A percentile compares a stretch with the other conserved stretches of the same genome.
Evolutionary conservation across 306 rosid species (phyloP).

Genomic region (Psophocarpus tetragonolobus): DNA sequence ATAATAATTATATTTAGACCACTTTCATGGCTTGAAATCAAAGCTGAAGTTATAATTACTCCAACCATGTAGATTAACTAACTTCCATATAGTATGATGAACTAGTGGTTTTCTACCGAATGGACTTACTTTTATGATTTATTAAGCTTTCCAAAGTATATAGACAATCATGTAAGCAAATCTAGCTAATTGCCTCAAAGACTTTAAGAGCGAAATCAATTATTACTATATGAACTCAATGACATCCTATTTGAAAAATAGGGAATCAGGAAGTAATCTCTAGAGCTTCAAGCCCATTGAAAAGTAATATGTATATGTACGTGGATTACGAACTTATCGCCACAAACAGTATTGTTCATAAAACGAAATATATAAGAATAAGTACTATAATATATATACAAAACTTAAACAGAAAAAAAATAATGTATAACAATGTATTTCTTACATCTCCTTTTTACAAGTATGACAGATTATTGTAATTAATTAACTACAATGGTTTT

Average conservation of each 20-base stretch:
- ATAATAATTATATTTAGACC: conserved; percentile 32
- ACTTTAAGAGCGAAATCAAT: neutral
- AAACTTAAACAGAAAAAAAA: neutral
- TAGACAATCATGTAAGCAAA: conserved; percentile 14
- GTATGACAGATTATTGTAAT: conserved; percentile 16
- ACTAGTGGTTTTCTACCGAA: conserved; percentile 36
- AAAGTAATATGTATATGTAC: neutral
- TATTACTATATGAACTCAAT: neutral
- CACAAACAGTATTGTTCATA: conserved; percentile 16
- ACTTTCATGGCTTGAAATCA: conserved; percentile 26
- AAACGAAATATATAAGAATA: neutral
- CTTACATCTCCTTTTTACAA: conserved; percentile 20
- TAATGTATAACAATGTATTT: conserved; percentile 17
- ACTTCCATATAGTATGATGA: conserved; percentile 36
- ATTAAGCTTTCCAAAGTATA: conserved; percentile 20
- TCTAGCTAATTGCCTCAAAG: conserved; percentile 4
- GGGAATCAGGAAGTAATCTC: neutral
- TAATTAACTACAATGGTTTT: neutral
- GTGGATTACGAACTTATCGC: conserved; percentile 13
- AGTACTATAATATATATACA: neutral
- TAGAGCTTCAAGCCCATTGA: neutral
- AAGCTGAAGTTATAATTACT: conserved; percentile 43
- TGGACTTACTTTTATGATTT: conserved; percentile 36
- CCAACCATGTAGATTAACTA: conserved; percentile 46
- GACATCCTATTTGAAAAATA: neutral